Evolutionary conservation across 768 basidiomycete species (phyloP), one percentile per base, ranked within the genome.

Genomic region (Boletales sp.): DNA sequence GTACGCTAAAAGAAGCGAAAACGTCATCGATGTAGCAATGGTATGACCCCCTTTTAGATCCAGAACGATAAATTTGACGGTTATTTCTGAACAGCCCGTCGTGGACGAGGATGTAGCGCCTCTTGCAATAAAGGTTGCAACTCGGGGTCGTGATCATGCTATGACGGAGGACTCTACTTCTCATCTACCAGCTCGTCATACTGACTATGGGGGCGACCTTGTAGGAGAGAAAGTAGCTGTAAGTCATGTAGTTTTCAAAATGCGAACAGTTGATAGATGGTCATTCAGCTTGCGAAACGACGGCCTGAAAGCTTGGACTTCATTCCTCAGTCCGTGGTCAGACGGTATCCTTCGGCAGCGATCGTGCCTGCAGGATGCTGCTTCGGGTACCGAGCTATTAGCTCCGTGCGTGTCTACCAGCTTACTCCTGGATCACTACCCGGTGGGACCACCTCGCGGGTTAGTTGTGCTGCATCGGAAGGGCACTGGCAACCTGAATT

Each of bases 241-340:
- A 45, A 41, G 63, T 47, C 24, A 27, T 27, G 24, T 27, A 27
- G 32, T 9, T 27, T 13, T 40, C 30, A n/a, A 8, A 19, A n/a
- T 21, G 21, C 39, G 38, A 11, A 40, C 24, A n/a, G n/a, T 7
- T 27, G 19, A 42, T 15, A 0, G 31, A 40, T 9, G 15, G 46
- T 32, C 24, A 35, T 44, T 19, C 40, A 57, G 58, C 21, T 30
- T 21, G 6, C 27, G 5, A 51, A 50, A 10, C 37, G 11, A 45
- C 62, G 55, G 17, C 62, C 61, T 19, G 58, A 60, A 36, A 52
- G 64, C 27, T 44, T 64, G 39, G 47, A 48, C 8, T 64, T 65
- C 41, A 41, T 64, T 43, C 62, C 62, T 19, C 64, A 60, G 19
- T 66, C 62, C 2, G 64, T 66, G 31, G 43, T 63, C 18, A 52